Evolutionary conservation across 352 stramenopile genomes (phyloP), one percentile per base, ranked within the genome.

Genomic region (Phytophthora syringae): DNA sequence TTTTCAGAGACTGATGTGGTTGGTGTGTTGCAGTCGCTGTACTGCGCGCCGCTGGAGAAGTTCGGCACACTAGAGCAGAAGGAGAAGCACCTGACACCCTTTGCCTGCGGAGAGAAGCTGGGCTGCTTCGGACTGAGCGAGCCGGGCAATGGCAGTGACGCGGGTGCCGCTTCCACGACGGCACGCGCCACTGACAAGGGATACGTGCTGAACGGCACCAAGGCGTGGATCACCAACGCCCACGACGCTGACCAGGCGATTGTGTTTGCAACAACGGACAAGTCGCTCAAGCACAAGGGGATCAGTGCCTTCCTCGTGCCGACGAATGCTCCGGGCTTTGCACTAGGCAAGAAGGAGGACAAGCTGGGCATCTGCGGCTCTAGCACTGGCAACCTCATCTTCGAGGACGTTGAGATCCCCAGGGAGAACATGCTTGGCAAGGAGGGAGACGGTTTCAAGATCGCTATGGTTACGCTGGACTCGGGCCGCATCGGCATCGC

Each of bases 231-330:
- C 77, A 98, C 93, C 9, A 98, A 98, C 80, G 94, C 95, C 7
- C 89, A 98, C 57, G 95, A 98, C 60, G 86, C 93, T 18, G 86
- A 93, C 64, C 88, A 95, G 27, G 92, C 95, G 12, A 94, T 99
- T 54, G 94, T 99, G 42, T 99, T 99, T 80, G 97, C 97, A 24
- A 99, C 97, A 25, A 99, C 97, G 2, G 95, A 99, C 80, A 99
- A 99, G 76, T 93, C 84, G 25, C 78, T 92, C 43, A 97, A 93
- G 72, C 91, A 98, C 84, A 98, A 98, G 78, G 97, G 97, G 34
- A 99, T 99, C 66, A 98, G 92, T 32, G 97, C 97, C 3, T 99
- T 99, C 71, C 87, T 99, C 58, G 94, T 99, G 39, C 91, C 93
- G 13, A 97, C 84, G 21, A 80, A 97, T 70, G 79, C 84, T 22